Conservation (phyloP, 805 yeast species). For the Saturnispora diversa region DNA sequence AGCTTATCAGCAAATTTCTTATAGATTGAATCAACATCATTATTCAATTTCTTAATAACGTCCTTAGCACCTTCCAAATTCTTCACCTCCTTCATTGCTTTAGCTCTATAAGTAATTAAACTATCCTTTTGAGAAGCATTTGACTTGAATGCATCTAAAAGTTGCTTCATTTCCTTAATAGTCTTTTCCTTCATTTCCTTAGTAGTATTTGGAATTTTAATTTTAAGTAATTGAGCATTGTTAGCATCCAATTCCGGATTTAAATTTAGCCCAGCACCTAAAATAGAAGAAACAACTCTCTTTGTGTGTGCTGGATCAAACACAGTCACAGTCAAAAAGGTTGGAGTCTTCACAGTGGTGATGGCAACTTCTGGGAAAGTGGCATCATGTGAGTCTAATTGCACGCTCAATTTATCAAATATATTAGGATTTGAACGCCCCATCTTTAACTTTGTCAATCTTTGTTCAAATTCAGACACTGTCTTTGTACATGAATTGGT, state of each 20-base stretch:
- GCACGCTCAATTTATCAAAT: conserved; percentile 52
- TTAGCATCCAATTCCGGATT: conserved; percentile 72
- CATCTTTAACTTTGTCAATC: conserved; percentile 53
- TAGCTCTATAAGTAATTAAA: conserved; percentile 49
- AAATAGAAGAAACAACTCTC: conserved; percentile 59
- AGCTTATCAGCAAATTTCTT: conserved; percentile 56
- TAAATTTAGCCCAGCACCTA: conserved; percentile 62
- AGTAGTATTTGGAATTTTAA: conserved; percentile 68
- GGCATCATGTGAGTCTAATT: conserved; percentile 37
- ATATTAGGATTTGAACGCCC: conserved; percentile 63
- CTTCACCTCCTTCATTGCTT: conserved; percentile 49
- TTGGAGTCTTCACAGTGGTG: conserved; percentile 55
- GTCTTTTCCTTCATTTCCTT: conserved; percentile 52
- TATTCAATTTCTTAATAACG: conserved; percentile 43
- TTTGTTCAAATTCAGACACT: conserved; percentile 45
- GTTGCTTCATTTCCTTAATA: conserved; percentile 55
- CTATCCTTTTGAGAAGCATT: conserved; percentile 39
- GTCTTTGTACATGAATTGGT: conserved; percentile 39
- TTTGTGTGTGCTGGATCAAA: conserved; percentile 75
- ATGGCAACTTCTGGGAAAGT: conserved; percentile 59
- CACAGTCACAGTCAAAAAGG: conserved; percentile 67
- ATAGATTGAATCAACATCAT: conserved; percentile 61
- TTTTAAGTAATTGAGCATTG: conserved; percentile 64
- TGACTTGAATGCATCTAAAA: conserved; percentile 54
- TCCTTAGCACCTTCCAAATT: conserved; percentile 42